These are phyloP conservation scores for Primulina huaijiensis DNA, from an alignment of 257 asterid genomes.

Conservation along the genomic window DNA sequence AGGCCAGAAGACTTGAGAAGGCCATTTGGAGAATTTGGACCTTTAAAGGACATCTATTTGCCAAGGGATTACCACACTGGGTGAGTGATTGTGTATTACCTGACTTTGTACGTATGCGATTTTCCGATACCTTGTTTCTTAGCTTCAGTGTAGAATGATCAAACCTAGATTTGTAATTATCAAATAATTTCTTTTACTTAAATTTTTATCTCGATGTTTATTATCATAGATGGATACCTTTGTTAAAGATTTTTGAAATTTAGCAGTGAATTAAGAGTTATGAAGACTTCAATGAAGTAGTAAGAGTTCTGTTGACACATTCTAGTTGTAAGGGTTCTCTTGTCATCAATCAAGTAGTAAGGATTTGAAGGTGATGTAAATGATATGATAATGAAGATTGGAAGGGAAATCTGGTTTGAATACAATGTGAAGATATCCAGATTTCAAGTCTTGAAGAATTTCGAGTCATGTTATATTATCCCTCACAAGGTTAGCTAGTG, in stretches of 20 bases:
- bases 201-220: background rate
- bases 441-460: constrained; percentile 60
- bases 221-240: constrained; percentile 23
- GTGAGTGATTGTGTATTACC: constrained; percentile 48
- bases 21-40: constrained; percentile 89
- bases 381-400: constrained; percentile 65
- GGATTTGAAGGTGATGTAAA: constrained; percentile 83
- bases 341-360: constrained; percentile 71
- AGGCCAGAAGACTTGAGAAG: constrained; percentile 87
- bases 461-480: constrained; percentile 48
- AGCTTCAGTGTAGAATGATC: background rate
- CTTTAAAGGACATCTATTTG: constrained; percentile 75
- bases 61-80: constrained; percentile 96
- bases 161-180: no score
- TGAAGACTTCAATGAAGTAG: constrained; percentile 57
- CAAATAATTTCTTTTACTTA: no score
- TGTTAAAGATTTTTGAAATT: constrained; percentile 38
- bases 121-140: background rate
- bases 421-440: constrained; percentile 78
- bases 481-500: constrained; percentile 76
- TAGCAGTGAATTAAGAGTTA: constrained; percentile 58
- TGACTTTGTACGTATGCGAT: background rate
- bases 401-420: constrained; percentile 69
- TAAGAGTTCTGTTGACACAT: constrained; percentile 60
- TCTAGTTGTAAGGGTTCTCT: constrained; percentile 53